Evolutionary conservation across 2,329 filamentous ascomycete species (phyloP).

Genomic region (Chrysoporthe deuterocubensis): DNA sequence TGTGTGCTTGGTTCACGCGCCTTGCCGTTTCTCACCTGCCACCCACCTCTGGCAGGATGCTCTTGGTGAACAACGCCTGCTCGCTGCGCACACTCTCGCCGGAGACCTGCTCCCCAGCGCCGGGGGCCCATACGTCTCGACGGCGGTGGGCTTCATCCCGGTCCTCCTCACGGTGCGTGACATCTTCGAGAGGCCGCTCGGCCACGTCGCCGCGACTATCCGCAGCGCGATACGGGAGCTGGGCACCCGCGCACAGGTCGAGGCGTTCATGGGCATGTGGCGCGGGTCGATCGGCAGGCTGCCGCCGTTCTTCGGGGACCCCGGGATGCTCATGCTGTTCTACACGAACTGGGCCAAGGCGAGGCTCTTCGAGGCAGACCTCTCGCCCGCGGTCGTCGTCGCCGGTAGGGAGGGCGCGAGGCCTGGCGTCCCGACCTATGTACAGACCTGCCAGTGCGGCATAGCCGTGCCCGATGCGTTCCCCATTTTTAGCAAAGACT

Average conservation of each 20-base stretch:
- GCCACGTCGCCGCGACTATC: slow-evolving; percentile 35
- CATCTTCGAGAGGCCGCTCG: slow-evolving; percentile 34
- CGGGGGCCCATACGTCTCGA: slow-evolving; percentile 1
- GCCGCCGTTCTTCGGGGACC: slow-evolving; percentile 38
- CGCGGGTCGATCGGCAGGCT: slow-evolving; percentile 31
- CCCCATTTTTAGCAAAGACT: slow-evolving; percentile 15
- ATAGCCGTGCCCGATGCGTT: slow-evolving; percentile 13
- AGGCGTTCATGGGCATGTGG: slow-evolving; percentile 40
- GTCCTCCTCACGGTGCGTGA: slow-evolving; percentile 9
- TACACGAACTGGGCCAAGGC: slow-evolving; percentile 41
- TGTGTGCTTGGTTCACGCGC: too few species aligned
- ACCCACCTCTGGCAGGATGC: not conserved
- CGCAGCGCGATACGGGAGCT: slow-evolving; percentile 38
- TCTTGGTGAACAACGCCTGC: slow-evolving; percentile 3
- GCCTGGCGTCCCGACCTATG: not conserved
- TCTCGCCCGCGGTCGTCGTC: slow-evolving; percentile 33
- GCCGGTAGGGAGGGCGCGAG: not conserved
- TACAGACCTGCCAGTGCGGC: slow-evolving; percentile 9
- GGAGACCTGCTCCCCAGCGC: not conserved
- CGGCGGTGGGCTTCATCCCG: not conserved
- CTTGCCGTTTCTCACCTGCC: too few species aligned
- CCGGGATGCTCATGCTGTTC: slow-evolving; percentile 37
- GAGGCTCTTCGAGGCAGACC: slow-evolving; percentile 36
- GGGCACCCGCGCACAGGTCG: slow-evolving; percentile 40
- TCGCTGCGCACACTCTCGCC: not conserved